Evolutionary conservation across 106 monocot species (phyloP).

Genomic region (Vanilla planifolia): DNA sequence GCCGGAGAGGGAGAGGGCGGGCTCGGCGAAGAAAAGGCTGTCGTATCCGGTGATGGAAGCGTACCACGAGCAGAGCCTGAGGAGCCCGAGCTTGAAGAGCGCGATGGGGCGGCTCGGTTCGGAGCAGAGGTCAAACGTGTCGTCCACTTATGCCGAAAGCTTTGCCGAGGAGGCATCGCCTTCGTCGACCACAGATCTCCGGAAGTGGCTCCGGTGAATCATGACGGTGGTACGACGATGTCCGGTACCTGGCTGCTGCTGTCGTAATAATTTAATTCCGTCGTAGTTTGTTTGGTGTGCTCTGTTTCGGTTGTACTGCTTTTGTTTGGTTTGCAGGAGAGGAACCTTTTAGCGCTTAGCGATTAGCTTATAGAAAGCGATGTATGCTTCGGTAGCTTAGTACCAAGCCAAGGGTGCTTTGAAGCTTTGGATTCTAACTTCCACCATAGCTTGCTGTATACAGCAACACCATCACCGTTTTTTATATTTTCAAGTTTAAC

Average conservation of each 20-base stretch:
- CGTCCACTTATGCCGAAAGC: slow-evolving; percentile 60
- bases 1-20: slow-evolving; percentile 54
- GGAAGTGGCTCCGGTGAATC: slow-evolving; percentile 67
- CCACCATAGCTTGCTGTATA: no score
- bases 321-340: background rate
- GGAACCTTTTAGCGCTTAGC: background rate
- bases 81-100: slow-evolving; percentile 84
- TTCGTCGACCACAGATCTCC: slow-evolving; percentile 77
- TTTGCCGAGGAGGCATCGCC: slow-evolving; percentile 75
- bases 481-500: no score
- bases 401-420: no score
- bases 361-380: background rate
- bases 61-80: slow-evolving; percentile 33
- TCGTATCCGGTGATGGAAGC: slow-evolving; percentile 56
- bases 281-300: background rate
- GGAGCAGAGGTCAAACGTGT: slow-evolving; percentile 65
- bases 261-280: background rate
- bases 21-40: slow-evolving; percentile 65
- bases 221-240: background rate
- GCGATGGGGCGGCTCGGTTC: slow-evolving; percentile 43
- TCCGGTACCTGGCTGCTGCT: background rate
- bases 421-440: no score
- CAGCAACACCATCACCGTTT: no score
- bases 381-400: no score
- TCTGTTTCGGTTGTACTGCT: background rate